Conservation (phyloP, 139 green algal genomes). For the Micractinium sp. region DNA sequence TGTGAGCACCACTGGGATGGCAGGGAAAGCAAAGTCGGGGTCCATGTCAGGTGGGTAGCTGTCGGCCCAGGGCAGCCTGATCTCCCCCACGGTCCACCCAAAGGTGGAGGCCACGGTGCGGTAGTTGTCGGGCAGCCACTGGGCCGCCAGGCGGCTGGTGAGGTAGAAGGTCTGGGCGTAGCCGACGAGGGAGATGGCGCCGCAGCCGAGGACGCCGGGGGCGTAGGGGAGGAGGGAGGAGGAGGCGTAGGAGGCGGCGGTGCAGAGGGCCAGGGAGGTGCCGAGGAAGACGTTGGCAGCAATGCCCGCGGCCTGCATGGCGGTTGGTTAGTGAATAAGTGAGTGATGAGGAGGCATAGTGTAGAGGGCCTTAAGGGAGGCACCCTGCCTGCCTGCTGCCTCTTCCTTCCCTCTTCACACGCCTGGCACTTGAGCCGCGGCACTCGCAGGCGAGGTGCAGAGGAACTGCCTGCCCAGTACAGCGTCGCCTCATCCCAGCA, state of each 20-base stretch:
- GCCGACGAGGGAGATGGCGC: conserved; percentile 33
- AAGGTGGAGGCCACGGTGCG: conserved; percentile 37
- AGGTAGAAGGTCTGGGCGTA: conserved; percentile 45
- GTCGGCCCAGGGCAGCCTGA: conserved; percentile 30
- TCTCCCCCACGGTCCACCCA: conserved; percentile 40
- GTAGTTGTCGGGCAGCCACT: conserved; percentile 42
- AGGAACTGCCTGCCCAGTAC: too few species aligned
- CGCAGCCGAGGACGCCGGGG: conserved; percentile 16
- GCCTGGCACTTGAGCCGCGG: too few species aligned
- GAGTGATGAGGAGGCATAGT: too few species aligned
- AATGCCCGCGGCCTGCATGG: background rate
- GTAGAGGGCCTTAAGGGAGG: too few species aligned
- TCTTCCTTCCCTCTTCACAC: too few species aligned
- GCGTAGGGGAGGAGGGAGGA: background rate
- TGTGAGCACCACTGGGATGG: conserved; percentile 2
- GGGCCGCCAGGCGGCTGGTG: conserved; percentile 27
- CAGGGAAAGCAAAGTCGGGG: conserved; percentile 9
- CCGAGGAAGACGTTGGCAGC: conserved; percentile 39
- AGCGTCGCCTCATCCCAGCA: too few species aligned
- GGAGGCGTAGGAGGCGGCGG: background rate
- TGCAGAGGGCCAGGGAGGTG: conserved; percentile 17
- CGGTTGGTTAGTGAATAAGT: background rate
- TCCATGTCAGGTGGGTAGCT: conserved; percentile 16
- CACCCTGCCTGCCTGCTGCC: too few species aligned
- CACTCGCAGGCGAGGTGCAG: too few species aligned